Evolutionary conservation across 768 basidiomycete species (phyloP).

Genomic region (Termitomyces bulborhizus): DNA sequence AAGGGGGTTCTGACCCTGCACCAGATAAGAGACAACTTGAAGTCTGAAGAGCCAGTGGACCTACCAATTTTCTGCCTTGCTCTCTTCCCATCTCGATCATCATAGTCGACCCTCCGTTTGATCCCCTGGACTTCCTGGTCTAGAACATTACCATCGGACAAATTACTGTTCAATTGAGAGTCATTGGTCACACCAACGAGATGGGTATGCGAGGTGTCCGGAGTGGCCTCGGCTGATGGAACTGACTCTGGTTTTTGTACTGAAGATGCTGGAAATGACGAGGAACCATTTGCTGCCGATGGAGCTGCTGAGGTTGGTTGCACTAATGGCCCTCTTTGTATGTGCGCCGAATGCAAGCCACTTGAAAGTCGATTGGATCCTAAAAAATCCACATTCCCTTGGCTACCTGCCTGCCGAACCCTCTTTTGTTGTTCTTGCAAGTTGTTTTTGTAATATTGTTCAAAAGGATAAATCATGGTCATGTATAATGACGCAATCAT

Average conservation of each 20-base stretch:
- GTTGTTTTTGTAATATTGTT: constrained; percentile 62
- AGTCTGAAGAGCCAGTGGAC: constrained; percentile 16
- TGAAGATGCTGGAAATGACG: constrained; percentile 17
- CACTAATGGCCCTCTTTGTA: constrained; percentile 19
- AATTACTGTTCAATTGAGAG: constrained; percentile 6
- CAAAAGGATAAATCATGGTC: constrained; percentile 62
- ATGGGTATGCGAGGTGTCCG: constrained; percentile 16
- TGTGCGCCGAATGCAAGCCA: constrained; percentile 14
- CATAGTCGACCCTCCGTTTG: constrained; percentile 68
- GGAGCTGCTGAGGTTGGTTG: constrained; percentile 7
- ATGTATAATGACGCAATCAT: constrained; percentile 56
- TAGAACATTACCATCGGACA: constrained; percentile 31
- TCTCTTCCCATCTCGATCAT: constrained; percentile 64
- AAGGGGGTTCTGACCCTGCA: constrained; percentile 33
- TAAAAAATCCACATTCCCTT: constrained; percentile 11
- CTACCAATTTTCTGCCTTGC: constrained; percentile 68
- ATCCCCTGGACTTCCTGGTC: constrained; percentile 60
- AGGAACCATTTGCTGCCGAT: constrained; percentile 16
- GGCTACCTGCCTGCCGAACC: constrained; percentile 32
- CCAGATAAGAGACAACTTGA: constrained; percentile 1
- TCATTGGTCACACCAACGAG: constrained; percentile 10
- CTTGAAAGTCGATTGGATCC: constrained; percentile 8
- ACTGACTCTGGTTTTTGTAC: constrained; percentile 24
- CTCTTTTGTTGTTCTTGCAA: constrained; percentile 55
- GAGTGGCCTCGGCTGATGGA: constrained; percentile 18